Conservation (phyloP, 306 rosid genomes). For the Adenanthera pavonina region DNA sequence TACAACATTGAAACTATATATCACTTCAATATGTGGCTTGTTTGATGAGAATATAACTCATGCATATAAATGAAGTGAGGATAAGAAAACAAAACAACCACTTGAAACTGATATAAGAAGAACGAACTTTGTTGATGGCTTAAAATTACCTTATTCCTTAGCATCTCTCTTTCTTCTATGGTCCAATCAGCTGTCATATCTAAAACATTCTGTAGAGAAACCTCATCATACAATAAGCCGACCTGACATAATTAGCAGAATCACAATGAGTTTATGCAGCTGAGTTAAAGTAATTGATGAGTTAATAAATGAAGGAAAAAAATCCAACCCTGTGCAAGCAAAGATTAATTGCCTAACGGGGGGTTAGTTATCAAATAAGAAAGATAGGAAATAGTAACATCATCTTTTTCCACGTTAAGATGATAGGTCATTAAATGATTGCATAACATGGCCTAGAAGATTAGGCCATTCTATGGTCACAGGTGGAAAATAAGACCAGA, state of each 20-base stretch:
- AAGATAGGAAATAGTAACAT: constrained; percentile 13
- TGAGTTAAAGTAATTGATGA: constrained; percentile 28
- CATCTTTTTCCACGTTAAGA: constrained; percentile 3
- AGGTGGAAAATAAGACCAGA: constrained; percentile 26
- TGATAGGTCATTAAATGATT: constrained; percentile 13
- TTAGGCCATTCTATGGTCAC: constrained; percentile 17
- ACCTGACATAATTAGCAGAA: constrained; percentile 70
- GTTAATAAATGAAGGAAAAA: constrained; percentile 18
- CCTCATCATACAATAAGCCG: constrained; percentile 86
- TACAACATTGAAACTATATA: not conserved
- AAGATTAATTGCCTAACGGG: constrained; percentile 19
- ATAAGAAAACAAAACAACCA: not conserved
- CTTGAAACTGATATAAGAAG: constrained; percentile 10
- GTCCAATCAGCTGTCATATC: constrained; percentile 97
- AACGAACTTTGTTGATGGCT: constrained; percentile 26
- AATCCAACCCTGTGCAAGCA: constrained; percentile 21
- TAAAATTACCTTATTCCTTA: constrained; percentile 80
- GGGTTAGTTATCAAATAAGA: constrained; percentile 12
- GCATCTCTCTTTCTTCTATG: constrained; percentile 81
- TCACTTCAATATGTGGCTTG: not conserved
- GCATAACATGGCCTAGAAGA: constrained; percentile 22
- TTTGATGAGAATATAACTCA: not conserved
- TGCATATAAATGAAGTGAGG: not conserved
- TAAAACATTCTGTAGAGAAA: constrained; percentile 75
- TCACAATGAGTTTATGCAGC: constrained; percentile 35